Base-by-base conservation (phyloP, 306 rosid genomes). In the Coriaria nepalensis region DNA sequence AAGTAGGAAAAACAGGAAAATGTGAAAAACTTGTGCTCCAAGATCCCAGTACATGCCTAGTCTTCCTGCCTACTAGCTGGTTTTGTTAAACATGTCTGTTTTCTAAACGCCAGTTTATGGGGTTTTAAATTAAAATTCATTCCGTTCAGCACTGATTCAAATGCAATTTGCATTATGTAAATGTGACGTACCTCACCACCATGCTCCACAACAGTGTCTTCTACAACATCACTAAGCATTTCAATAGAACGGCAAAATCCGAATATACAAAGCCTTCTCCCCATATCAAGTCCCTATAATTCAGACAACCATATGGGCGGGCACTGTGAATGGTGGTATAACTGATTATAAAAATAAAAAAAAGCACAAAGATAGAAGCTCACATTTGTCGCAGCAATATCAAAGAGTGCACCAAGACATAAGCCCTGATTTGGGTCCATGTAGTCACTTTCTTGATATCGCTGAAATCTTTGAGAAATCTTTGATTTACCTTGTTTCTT, bases 161-260 rank as follows among this genome's bases (percentile, higher is more conserved):
- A 40, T 5, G 8, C 2, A 0, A 47, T 10, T 4, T 42, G 0
- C 10, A 49, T 57, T 34, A 51, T 33, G 50, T 57, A 40, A 45
- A 43, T 15, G 43, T 41, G 52, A 15, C 77, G 48, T 76, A 88
- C 97, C 95, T 88, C 97, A 47, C 97, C 97, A 15, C 97, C 97
- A 40, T 84, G 79, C 73, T 81, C 95, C 64, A 88, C 68, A 56
- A 88, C 95, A 6, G 88, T 84, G 76, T 84, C 95, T 71, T 88
- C 87, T 51, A 88, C 95, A 47, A 88, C 97, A 67, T 88, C 95
- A 62, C 90, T 84, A 37, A 88, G 84, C 97, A 88, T 88, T 76
- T 88, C 97, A 50, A 88, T 68, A 55, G 97, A 88, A 47, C 90
- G 95, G 74, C 97, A 88, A 65, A 84, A 88, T 10, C 97, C 95